phyloP scores from a whole-genome alignment of 768 basidiomycete species.

The Lyophyllum decastes region DNA sequence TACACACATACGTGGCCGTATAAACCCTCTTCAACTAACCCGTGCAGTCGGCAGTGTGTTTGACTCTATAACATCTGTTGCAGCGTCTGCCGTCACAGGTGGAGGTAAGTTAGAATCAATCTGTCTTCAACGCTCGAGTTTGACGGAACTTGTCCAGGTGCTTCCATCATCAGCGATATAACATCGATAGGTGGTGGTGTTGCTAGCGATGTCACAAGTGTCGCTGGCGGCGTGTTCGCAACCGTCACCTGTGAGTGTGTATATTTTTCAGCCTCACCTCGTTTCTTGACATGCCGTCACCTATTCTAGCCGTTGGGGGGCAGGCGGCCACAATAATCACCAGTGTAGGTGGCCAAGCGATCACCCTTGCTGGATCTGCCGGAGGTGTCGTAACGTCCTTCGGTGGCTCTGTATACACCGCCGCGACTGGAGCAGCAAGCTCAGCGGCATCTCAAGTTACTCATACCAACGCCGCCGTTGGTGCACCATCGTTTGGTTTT shows the following conservation, averaged over 20 bases:
- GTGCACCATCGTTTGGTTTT: constrained; percentile 23
- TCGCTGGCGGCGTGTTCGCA: constrained; percentile 32
- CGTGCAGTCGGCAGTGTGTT: constrained; percentile 38
- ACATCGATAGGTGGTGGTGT: constrained; percentile 24
- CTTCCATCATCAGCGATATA: constrained; percentile 37
- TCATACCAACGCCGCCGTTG: constrained; percentile 25
- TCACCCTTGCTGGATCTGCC: constrained; percentile 55
- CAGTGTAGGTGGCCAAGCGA: constrained; percentile 55
- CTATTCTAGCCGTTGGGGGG: constrained; percentile 52
- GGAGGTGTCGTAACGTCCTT: constrained; percentile 47
- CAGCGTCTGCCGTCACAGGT: constrained; percentile 27
- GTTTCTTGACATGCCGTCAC: constrained; percentile 16
- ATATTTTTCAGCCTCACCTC: not conserved
- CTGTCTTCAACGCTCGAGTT: not conserved
- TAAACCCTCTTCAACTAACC: not conserved
- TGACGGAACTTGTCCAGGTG: constrained; percentile 24
- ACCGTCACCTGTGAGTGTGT: constrained; percentile 42
- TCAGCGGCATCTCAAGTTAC: constrained; percentile 20
- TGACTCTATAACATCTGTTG: constrained; percentile 37
- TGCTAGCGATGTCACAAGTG: constrained; percentile 30
- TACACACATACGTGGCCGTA: not conserved
- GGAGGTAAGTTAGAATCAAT: constrained; percentile 23
- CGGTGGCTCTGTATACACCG: constrained; percentile 55
- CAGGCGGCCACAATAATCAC: constrained; percentile 55
- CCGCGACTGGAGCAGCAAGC: constrained; percentile 41